Base-by-base conservation (phyloP, 1,284 basidiomycete species). In the Marasmius sp. region DNA sequence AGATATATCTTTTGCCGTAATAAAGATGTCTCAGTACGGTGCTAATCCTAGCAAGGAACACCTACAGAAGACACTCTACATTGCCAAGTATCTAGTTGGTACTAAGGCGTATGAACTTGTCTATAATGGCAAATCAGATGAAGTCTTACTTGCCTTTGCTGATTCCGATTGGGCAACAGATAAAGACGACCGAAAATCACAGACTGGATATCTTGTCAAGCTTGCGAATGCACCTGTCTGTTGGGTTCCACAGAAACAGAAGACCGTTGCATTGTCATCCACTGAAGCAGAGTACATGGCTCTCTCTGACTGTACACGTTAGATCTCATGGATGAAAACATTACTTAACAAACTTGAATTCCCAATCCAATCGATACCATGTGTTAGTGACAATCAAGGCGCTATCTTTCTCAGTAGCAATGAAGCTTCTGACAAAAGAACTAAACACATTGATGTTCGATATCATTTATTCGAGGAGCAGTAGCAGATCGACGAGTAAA, bases 141-240 rank as follows among this genome's bases (percentile, higher is more conserved):
- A 34, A 9, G 47, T 38, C 22, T 7, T 54, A 18, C 14, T 38
- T 2, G 48, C 37, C 6, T 69, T 62, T 55, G 64, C 70, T 12
- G 70, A 76, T 61, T 68, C 71, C 12, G 70, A 77, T 62, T 76
- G 71, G 70, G 71, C 65, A 6, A 33, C 49, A 45, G 61, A 72
- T 11, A 12, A 2, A 3, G 62, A 60, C 27, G 63, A 56, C 1
- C 20, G 65, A 0, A 54, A 51, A 45, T 75, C 70, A 7, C 60
- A 62, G 1, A 67, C 65, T 1, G 72, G 72, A 12, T 73, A 63
- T 61, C 63, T 64, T 18, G 58, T 70, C 34, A 63, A 64, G 20
- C 55, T 74, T 3, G 68, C 66, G 12, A 57, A 62, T 41, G 64
- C 58, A 1, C 37, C 62, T 0, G 62, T 72, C 48, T 50, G 2